Evolutionary conservation across 2,329 filamentous ascomycete genomes (phyloP).

Genomic region (Microsporum canis): DNA sequence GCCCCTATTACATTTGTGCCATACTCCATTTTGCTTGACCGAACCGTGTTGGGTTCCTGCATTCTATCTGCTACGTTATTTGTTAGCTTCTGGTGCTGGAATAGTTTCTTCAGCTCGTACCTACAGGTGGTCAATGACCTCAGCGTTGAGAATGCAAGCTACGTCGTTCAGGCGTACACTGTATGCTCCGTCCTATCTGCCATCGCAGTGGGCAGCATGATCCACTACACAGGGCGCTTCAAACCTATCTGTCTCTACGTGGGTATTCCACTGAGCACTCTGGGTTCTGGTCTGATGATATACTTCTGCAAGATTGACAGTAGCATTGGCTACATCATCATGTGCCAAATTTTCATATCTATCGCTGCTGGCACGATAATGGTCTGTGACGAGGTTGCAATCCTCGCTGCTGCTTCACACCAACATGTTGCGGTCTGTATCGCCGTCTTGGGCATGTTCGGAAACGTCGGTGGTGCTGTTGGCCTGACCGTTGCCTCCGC

Average conservation of each 20-base stretch:
- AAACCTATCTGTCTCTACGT: slow-evolving; percentile 41
- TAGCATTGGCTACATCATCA: slow-evolving; percentile 40
- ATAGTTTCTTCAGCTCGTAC: slow-evolving; percentile 42
- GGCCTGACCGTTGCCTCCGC: slow-evolving; percentile 20
- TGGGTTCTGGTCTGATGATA: slow-evolving; percentile 43
- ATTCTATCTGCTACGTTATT: slow-evolving; percentile 35
- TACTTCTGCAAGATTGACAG: slow-evolving; percentile 39
- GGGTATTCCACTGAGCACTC: slow-evolving; percentile 38
- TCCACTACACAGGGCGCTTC: slow-evolving; percentile 39
- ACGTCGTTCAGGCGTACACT: slow-evolving; percentile 38
- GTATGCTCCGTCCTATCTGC: slow-evolving; percentile 32
- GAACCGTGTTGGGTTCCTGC: slow-evolving; percentile 41
- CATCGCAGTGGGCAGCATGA: slow-evolving; percentile 18
- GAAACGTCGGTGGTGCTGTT: slow-evolving; percentile 21
- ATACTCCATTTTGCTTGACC: slow-evolving; percentile 39
- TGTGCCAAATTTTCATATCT: slow-evolving; percentile 43
- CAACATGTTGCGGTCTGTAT: slow-evolving; percentile 37
- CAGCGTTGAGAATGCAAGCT: slow-evolving; percentile 31
- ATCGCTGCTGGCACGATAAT: slow-evolving; percentile 41
- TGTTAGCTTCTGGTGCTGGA: slow-evolving; percentile 34
- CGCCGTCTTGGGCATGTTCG: slow-evolving; percentile 19
- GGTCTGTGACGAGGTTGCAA: slow-evolving; percentile 43
- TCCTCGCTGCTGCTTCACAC: slow-evolving; percentile 43
- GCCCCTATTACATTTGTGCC: slow-evolving; percentile 45
- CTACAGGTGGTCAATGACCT: slow-evolving; percentile 42